Evolutionary conservation across 345 rosid genomes (phyloP).

Genomic region (Durio zibethinus): DNA sequence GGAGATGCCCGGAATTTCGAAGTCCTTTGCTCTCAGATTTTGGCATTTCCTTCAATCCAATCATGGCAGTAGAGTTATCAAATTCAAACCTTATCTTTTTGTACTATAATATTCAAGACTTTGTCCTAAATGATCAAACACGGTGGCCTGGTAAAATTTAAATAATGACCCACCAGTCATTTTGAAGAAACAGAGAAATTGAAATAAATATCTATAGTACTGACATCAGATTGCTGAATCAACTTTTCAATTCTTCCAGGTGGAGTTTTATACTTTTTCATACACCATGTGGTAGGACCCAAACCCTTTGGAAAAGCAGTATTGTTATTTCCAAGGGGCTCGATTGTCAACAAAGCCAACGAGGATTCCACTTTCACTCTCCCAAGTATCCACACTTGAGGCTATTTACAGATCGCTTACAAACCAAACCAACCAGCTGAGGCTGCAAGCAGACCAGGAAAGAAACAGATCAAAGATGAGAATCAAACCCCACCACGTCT

Average conservation of each 20-base stretch:
- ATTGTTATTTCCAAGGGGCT: neutral
- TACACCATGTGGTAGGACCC: neutral
- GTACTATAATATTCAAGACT: neutral
- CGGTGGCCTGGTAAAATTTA: neutral
- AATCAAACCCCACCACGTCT: conserved; percentile 3
- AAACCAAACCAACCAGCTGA: neutral
- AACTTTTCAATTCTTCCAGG: neutral
- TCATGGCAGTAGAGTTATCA: neutral
- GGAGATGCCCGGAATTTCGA: neutral
- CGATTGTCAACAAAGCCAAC: neutral
- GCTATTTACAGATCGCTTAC: neutral
- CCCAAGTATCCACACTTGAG: neutral
- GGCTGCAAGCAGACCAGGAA: neutral
- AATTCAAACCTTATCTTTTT: neutral
- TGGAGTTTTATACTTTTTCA: too few relatives aligned
- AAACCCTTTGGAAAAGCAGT: neutral
- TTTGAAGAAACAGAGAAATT: neutral
- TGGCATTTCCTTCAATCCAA: neutral
- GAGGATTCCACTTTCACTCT: neutral
- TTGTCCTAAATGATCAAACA: neutral
- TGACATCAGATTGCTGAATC: neutral
- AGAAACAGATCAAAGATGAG: conserved; percentile 18
- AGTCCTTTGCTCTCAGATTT: too few relatives aligned
- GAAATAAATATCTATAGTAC: neutral
- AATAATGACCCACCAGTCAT: neutral